phyloP scores from a whole-genome alignment of 2,329 filamentous ascomycete genomes.

The Mariannaea elegans region DNA sequence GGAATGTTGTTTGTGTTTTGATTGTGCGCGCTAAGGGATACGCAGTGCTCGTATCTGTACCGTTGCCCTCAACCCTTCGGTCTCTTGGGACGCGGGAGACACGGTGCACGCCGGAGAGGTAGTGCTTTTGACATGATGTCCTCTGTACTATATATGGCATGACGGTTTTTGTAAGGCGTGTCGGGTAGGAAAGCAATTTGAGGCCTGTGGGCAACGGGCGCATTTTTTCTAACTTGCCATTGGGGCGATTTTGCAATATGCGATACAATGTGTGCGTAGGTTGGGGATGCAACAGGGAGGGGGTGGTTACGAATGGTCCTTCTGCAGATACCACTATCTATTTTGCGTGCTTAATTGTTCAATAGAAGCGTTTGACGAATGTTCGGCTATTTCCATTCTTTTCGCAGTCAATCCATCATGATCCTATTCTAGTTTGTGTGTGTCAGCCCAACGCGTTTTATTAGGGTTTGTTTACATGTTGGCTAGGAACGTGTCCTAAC shows the following conservation, averaged over 20 bases:
- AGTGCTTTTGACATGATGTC: conserved; percentile 32
- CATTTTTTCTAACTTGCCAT: conserved; percentile 4
- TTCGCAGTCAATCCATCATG: background rate
- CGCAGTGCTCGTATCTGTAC: conserved; percentile 29
- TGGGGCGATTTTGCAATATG: conserved; percentile 14
- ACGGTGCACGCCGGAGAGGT: conserved; percentile 26
- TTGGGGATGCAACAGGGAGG: conserved; percentile 19
- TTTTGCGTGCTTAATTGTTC: conserved; percentile 23
- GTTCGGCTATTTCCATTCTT: background rate
- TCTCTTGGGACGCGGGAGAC: conserved; percentile 29
- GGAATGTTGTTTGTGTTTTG: conserved; percentile 34
- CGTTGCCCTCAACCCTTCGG: conserved; percentile 25
- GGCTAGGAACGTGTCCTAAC: conserved; percentile 33
- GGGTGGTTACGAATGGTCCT: background rate
- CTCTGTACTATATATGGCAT: conserved; percentile 38
- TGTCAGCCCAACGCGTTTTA: conserved; percentile 24
- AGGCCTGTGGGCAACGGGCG: conserved; percentile 20
- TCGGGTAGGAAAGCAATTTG: conserved; percentile 28
- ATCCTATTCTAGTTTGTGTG: conserved; percentile 3
- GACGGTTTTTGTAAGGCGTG: conserved; percentile 29
- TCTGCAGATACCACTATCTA: conserved; percentile 36
- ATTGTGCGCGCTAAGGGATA: conserved; percentile 33
- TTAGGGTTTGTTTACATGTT: conserved; percentile 40
- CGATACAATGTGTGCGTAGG: conserved; percentile 26
- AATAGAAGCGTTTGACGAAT: background rate